Evolutionary conservation across 305 asterid species (phyloP).

Genomic region (Vinca major): DNA sequence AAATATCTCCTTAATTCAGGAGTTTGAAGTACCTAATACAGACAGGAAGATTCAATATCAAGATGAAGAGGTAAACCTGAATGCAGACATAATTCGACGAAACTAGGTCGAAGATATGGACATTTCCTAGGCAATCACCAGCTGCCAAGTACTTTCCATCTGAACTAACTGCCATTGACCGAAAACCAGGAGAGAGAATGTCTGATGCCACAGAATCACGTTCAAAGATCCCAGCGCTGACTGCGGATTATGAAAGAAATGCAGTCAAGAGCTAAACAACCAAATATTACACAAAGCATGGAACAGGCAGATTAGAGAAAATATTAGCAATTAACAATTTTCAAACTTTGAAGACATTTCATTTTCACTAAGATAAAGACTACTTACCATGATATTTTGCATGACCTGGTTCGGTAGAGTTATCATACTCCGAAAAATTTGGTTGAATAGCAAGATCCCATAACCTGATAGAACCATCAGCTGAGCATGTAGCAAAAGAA

Average conservation of each 20-base stretch:
- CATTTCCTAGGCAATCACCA: slow-evolving; percentile 60
- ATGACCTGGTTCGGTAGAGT: slow-evolving; percentile 20
- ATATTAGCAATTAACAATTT: not conserved
- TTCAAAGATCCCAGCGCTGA: slow-evolving; percentile 51
- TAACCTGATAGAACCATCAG: slow-evolving; percentile 54
- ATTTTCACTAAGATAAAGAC: slow-evolving; percentile 17
- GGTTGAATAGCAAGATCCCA: slow-evolving; percentile 56
- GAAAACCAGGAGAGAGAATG: slow-evolving; percentile 38
- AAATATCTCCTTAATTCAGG: slow-evolving; percentile 4
- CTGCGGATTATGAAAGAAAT: slow-evolving; percentile 22
- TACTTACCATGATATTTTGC: slow-evolving; percentile 36
- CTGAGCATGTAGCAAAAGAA: slow-evolving; percentile 66
- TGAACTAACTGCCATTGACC: slow-evolving; percentile 57
- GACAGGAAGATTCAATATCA: not conserved
- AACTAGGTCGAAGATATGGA: slow-evolving; percentile 44
- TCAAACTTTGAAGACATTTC: not conserved
- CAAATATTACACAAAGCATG: not conserved
- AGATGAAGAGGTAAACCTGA: slow-evolving; percentile 28
- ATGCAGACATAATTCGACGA: slow-evolving; percentile 38
- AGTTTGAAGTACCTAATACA: not conserved
- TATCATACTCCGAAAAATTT: slow-evolving; percentile 22
- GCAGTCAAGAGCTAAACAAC: not conserved
- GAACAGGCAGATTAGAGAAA: not conserved
- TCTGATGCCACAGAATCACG: slow-evolving; percentile 47
- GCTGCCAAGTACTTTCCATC: slow-evolving; percentile 62